A percentile compares a stretch with the other conserved stretches of the same genome.
phyloP scores from a whole-genome alignment of 768 basidiomycete genomes.

The Mycena vitilis region DNA sequence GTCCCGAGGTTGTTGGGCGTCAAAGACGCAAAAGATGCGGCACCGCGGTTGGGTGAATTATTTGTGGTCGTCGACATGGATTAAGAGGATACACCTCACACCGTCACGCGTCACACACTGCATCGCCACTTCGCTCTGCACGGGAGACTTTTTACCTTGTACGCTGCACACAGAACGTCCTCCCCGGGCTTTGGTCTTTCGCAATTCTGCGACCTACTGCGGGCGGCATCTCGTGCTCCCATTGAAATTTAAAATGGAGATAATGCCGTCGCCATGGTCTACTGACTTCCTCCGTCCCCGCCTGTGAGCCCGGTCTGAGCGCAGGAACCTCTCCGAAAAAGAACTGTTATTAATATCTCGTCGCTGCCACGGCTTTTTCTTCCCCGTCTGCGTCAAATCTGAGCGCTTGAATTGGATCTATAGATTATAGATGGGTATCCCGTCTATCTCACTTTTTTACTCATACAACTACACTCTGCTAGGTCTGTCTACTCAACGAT shows the following conservation, averaged over 20 bases:
- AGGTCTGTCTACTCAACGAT: neutral
- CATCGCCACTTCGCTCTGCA: neutral
- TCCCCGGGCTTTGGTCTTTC: no score
- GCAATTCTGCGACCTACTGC: neutral
- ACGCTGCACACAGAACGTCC: no score
- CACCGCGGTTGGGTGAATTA: constrained; percentile 22
- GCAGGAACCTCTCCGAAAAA: constrained; percentile 28
- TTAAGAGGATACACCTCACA: neutral
- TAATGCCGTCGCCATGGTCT: constrained; percentile 15
- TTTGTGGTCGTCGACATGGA: constrained; percentile 30
- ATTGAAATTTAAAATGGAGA: constrained; percentile 16
- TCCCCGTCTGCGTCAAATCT: neutral
- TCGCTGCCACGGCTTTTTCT: constrained; percentile 7
- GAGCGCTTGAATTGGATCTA: constrained; percentile 22
- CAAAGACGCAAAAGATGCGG: constrained; percentile 75
- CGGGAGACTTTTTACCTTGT: no score
- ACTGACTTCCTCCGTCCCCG: constrained; percentile 4
- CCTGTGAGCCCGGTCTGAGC: constrained; percentile 30
- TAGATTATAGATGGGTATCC: constrained; percentile 11
- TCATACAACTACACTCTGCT: neutral
- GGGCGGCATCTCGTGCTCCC: constrained; percentile 1
- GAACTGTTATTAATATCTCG: constrained; percentile 16
- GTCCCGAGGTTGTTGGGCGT: constrained; percentile 88
- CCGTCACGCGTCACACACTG: neutral
- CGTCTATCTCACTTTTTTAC: constrained; percentile 12